phyloP scores from a whole-genome alignment of 495 filamentous ascomycete genomes.

The Lasiosphaeris hirsuta region DNA sequence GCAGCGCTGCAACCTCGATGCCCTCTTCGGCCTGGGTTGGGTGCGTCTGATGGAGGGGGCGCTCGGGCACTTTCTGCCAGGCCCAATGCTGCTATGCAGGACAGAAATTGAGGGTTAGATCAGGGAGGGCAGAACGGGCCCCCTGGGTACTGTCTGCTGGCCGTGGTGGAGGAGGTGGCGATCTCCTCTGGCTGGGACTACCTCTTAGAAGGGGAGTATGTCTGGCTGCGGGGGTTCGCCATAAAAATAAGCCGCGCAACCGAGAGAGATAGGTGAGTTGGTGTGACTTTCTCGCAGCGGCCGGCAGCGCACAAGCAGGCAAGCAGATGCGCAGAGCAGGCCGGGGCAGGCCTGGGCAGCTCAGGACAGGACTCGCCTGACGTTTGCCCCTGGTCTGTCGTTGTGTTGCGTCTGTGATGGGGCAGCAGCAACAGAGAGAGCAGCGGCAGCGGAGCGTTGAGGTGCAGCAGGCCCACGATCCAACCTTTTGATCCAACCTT shows the following conservation, averaged over 20 bases:
- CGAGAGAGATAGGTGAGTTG: background rate
- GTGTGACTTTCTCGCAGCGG: constrained; percentile 2
- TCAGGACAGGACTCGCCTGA: constrained; percentile 1
- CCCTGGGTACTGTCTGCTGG: background rate
- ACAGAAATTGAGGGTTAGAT: constrained; percentile 17
- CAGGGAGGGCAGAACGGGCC: constrained; percentile 7
- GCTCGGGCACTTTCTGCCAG: background rate
- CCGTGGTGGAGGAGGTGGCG: constrained; percentile 5
- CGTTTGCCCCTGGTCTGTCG: constrained; percentile 7
- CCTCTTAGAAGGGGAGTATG: constrained; percentile 12
- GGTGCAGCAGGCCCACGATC: constrained; percentile 6
- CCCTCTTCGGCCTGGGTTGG: constrained; percentile 7
- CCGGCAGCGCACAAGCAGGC: background rate
- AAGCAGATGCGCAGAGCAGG: background rate
- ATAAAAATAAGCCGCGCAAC: constrained; percentile 15
- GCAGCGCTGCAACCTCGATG: constrained; percentile 6
- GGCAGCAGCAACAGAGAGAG: constrained; percentile 3
- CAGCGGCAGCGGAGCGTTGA: background rate
- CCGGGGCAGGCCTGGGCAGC: background rate
- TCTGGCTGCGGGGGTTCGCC: background rate
- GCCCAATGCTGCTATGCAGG: constrained; percentile 8
- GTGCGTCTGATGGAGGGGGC: constrained; percentile 17
- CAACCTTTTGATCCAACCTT: too few relatives aligned
- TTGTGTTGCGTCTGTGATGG: constrained; percentile 5
- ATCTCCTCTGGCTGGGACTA: constrained; percentile 8